Base-by-base conservation (phyloP, 495 filamentous ascomycete genomes). In the Podospora sp. region DNA sequence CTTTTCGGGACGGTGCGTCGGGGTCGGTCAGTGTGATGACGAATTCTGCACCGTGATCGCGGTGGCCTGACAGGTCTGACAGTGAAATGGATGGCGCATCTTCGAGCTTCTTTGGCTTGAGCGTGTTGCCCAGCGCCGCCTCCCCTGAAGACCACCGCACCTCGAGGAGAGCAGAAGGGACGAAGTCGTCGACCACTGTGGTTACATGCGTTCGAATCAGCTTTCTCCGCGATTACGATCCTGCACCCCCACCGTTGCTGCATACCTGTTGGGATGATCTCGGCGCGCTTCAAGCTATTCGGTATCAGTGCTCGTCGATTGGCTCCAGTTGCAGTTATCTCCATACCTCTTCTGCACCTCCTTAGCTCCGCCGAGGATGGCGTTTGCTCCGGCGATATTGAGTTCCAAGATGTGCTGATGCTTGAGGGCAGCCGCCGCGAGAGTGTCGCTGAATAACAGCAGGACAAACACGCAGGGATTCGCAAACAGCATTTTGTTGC, bases 131-230 rank as follows among this genome's bases (percentile, higher is more conserved):
- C 0, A 91, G 78, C 3, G 74, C 75, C 29, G 81, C 77, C n/a
- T 75, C 74, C 57, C 82, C 70, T 0, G 77, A 73, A 0, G 83
- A 73, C 79, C 87, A 91, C 46, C 75, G 74, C 20, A 83, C 80
- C 18, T 79, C 69, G 29, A 91, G 70, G 66, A 79, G 74, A 64
- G 88, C 77, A 6, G 77, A 78, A 29, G 89, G 88, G 16, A 75
- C 71, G 69, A 92, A 91, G 70, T 87, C 84, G 69, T 91, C 84
- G 66, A 91, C 77, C 21, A 91, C 88, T 85, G 65, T n/a, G 18
- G 16, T 51, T 6, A 21, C 20, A 14, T 12, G 18, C 35, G 12
- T 36, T 26, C 18, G 5, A 33, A 51, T 65, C 56, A n/a, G 8
- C 6, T 59, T 33, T 8, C 29, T 8, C 3, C 8, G 8, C 29